phyloP scores from a whole-genome alignment of 2,329 filamentous ascomycete species.

The Trichoderma breve region DNA sequence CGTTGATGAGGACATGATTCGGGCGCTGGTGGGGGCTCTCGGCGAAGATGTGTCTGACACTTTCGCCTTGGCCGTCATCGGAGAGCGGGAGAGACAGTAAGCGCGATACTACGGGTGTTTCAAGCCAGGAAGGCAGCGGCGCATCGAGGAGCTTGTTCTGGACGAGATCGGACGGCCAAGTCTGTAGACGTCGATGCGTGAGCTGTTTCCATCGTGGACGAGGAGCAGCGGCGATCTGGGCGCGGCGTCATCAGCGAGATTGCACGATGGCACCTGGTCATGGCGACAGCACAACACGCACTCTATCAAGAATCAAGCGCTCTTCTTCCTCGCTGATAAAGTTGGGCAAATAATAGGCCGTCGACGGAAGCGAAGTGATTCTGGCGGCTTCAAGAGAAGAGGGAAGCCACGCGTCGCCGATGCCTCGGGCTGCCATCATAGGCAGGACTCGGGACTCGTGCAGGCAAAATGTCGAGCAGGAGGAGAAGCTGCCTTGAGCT shows the following conservation, averaged over 20 bases:
- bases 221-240: slow-evolving; percentile 60
- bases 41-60: slow-evolving; percentile 47
- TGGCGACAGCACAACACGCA: slow-evolving; percentile 31
- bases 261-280: background rate
- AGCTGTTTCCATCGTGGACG: slow-evolving; percentile 83
- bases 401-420: slow-evolving; percentile 38
- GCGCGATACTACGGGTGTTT: slow-evolving; percentile 64
- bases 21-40: slow-evolving; percentile 71
- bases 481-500: background rate
- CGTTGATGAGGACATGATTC: slow-evolving; percentile 93
- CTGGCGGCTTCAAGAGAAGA: slow-evolving; percentile 49
- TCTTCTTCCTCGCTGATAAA: slow-evolving; percentile 82
- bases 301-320: slow-evolving; percentile 66
- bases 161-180: slow-evolving; percentile 81
- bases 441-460: background rate
- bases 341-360: slow-evolving; percentile 80
- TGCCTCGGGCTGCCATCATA: slow-evolving; percentile 15
- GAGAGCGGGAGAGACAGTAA: slow-evolving; percentile 48
- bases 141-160: slow-evolving; percentile 73
- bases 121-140: slow-evolving; percentile 73
- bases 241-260: slow-evolving; percentile 9
- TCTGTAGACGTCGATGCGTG: slow-evolving; percentile 85
- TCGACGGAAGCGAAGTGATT: slow-evolving; percentile 56
- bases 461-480: background rate
- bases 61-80: slow-evolving; percentile 24